Conservation (phyloP, 2,329 filamentous ascomycete species). For the Cercospora sp. region DNA sequence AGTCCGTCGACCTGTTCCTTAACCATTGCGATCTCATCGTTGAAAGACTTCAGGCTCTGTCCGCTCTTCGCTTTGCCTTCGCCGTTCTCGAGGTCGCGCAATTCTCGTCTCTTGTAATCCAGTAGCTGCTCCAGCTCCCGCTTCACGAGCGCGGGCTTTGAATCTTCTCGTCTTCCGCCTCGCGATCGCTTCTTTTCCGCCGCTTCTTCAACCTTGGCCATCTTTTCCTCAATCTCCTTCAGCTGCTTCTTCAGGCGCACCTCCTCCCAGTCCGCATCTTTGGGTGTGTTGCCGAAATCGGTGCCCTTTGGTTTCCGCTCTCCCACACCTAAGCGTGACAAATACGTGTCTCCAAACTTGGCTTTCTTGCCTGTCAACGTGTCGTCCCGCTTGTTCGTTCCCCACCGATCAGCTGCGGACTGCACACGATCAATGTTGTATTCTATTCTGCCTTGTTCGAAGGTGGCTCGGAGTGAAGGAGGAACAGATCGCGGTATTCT, state of each 20-base stretch:
- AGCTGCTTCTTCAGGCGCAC: constrained; percentile 92
- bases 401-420: constrained; percentile 71
- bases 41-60: constrained; percentile 70
- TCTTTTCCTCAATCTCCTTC: constrained; percentile 82
- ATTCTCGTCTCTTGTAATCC: constrained; percentile 85
- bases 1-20: constrained; percentile 90
- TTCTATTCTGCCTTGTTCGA: constrained; percentile 95
- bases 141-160: constrained; percentile 88
- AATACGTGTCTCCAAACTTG: constrained; percentile 96
- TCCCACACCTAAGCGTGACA: constrained; percentile 78
- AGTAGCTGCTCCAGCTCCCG: constrained; percentile 89
- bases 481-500: constrained; percentile 90
- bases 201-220: constrained; percentile 75
- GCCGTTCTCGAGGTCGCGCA: constrained; percentile 73
- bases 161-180: constrained; percentile 59
- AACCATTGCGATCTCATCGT: constrained; percentile 86
- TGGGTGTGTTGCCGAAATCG: constrained; percentile 81
- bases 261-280: constrained; percentile 94
- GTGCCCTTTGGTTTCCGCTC: constrained; percentile 79
- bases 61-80: constrained; percentile 68
- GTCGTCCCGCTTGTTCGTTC: constrained; percentile 71
- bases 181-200: constrained; percentile 51
- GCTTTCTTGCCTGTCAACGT: constrained; percentile 87
- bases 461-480: constrained; percentile 83
- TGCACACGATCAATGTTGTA: constrained; percentile 81